Percentiles rank a stretch among this genome's conserved stretches.
Conservation (phyloP, 257 asterid species). For the Penstemon davidsonii region DNA sequence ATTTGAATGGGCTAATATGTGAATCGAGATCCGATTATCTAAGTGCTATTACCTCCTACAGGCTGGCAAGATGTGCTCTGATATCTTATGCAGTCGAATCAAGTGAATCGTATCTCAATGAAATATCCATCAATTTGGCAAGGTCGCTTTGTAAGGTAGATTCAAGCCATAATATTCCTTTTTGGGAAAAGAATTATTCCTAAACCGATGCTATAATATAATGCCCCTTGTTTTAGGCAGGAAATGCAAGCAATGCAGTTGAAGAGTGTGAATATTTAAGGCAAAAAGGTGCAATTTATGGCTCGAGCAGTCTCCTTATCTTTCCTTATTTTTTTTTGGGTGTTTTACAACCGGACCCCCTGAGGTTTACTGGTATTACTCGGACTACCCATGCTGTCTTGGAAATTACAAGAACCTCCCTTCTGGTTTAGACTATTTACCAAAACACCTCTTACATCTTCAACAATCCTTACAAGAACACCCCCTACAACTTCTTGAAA, state of each 20-base stretch:
- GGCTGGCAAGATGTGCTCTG: slow-evolving; percentile 70
- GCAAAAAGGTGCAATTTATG: slow-evolving; percentile 61
- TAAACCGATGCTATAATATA: slow-evolving; percentile 12
- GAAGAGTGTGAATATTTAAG: slow-evolving; percentile 70
- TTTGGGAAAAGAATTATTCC: neutral
- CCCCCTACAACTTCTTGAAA: too few species aligned
- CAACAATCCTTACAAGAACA: too few species aligned
- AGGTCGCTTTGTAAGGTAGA: slow-evolving; percentile 84
- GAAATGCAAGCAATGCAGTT: slow-evolving; percentile 63
- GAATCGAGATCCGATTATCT: slow-evolving; percentile 81
- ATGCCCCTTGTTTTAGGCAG: slow-evolving; percentile 63
- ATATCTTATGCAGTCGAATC: slow-evolving; percentile 42
- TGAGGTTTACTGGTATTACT: too few species aligned
- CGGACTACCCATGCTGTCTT: too few species aligned
- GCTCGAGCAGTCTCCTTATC: slow-evolving; percentile 22
- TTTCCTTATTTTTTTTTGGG: slow-evolving; percentile 2
- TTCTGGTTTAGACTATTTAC: too few species aligned
- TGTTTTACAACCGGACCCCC: too few species aligned
- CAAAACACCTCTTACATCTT: too few species aligned
- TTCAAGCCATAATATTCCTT: neutral
- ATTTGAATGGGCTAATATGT: slow-evolving; percentile 83
- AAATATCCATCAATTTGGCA: slow-evolving; percentile 75
- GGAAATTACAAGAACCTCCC: too few species aligned
- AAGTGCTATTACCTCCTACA: slow-evolving; percentile 77
- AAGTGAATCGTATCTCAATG: slow-evolving; percentile 49